A percentile compares a stretch with the other conserved stretches of the same genome.
Evolutionary conservation across 2,329 filamentous ascomycete genomes (phyloP).

Genomic region (Sarocladium kiliense): DNA sequence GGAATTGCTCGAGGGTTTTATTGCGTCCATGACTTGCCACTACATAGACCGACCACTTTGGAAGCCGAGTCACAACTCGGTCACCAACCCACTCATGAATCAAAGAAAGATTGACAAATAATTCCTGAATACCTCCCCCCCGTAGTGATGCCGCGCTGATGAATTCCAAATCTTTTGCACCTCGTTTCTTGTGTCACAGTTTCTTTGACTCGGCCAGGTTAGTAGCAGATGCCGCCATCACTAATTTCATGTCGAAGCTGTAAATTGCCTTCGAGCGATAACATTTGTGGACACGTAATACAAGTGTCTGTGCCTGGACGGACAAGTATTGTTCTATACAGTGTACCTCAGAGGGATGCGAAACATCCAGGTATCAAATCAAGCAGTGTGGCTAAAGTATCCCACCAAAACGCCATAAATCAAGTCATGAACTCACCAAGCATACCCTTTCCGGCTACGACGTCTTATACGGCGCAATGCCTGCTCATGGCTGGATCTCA

Average conservation of each 20-base stretch:
- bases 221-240: too few species aligned
- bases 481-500: neutral
- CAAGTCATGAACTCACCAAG: neutral
- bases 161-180: neutral
- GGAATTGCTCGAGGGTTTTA: neutral
- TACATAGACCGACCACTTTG: slow-evolving; percentile 7
- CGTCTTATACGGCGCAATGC: neutral
- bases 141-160: too few species aligned
- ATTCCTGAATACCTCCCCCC: neutral
- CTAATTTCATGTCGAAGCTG: too few species aligned
- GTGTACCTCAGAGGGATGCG: too few species aligned
- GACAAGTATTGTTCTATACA: too few species aligned
- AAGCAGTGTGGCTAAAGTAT: too few species aligned
- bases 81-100: slow-evolving; percentile 1
- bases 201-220: too few species aligned
- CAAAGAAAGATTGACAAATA: slow-evolving; percentile 3
- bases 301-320: too few species aligned
- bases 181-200: too few species aligned
- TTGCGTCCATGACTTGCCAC: neutral
- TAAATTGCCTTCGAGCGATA: too few species aligned
- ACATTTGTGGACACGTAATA: too few species aligned
- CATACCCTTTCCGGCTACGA: neutral
- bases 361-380: too few species aligned
- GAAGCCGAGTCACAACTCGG: neutral
- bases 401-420: neutral